Percentiles rank a stretch among this genome's conserved stretches.
These are phyloP conservation scores for Mycena crocata DNA, from an alignment of 768 basidiomycete species.

Conservation along the genomic window DNA sequence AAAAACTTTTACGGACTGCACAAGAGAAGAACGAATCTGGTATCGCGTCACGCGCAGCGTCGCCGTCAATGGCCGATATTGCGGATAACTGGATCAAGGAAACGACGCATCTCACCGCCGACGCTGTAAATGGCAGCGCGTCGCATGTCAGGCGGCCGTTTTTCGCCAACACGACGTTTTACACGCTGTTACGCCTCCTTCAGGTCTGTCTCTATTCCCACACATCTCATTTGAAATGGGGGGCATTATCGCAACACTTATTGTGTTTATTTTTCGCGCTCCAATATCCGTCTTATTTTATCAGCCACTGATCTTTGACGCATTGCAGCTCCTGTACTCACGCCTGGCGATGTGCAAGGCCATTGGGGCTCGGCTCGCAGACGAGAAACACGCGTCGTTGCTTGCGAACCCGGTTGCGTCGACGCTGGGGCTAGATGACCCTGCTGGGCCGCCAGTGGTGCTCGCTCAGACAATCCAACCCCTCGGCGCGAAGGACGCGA, in stretches of 20 bases:
- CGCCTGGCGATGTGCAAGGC: slow-evolving; percentile 89
- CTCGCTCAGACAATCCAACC: slow-evolving; percentile 76
- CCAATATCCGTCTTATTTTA: background rate
- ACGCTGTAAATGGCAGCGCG: slow-evolving; percentile 37
- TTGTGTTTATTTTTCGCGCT: slow-evolving; percentile 16
- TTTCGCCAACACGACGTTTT: slow-evolving; percentile 94
- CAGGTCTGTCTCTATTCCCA: slow-evolving; percentile 66
- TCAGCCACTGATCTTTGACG: background rate
- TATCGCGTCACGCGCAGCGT: slow-evolving; percentile 31
- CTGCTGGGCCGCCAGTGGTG: slow-evolving; percentile 77
- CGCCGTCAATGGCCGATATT: slow-evolving; percentile 23
- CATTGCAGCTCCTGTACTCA: slow-evolving; percentile 82
- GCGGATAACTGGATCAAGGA: slow-evolving; percentile 75
- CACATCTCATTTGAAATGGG: too few relatives aligned
- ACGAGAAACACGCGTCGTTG: slow-evolving; percentile 71
- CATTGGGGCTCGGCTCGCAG: slow-evolving; percentile 77
- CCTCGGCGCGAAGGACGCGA: slow-evolving; percentile 60
- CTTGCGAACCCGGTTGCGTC: slow-evolving; percentile 85
- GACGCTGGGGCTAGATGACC: slow-evolving; percentile 87
- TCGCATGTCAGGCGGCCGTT: slow-evolving; percentile 67
- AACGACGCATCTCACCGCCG: slow-evolving; percentile 42
- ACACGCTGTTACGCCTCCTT: slow-evolving; percentile 86
- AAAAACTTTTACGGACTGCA: slow-evolving; percentile 81
- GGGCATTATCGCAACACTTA: slow-evolving; percentile 25
- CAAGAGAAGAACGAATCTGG: slow-evolving; percentile 63